Evolutionary conservation across 140 eudicot species (phyloP).

Genomic region (Stevia rebaudiana): DNA sequence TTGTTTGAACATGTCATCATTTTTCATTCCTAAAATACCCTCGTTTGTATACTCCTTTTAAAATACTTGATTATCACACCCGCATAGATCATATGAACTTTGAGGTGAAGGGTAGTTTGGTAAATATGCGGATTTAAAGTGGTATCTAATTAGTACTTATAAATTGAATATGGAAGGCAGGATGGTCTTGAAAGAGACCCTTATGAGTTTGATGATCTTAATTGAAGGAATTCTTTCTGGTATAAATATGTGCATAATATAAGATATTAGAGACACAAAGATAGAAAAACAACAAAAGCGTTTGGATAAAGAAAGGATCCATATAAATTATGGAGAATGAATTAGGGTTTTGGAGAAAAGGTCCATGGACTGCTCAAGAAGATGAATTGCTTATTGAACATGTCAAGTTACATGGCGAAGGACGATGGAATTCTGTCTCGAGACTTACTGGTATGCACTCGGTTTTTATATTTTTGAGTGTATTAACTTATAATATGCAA

Average conservation of each 20-base stretch:
- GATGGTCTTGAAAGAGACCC: conserved; percentile 25
- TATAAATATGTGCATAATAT: conserved; percentile 57
- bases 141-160: too few relatives aligned
- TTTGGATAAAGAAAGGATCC: conserved; percentile 66
- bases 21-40: conserved; percentile 29
- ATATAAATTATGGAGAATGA: conserved; percentile 31
- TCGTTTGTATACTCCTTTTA: background rate
- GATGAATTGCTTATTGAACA: conserved; percentile 62
- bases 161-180: conserved; percentile 23
- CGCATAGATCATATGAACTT: background rate
- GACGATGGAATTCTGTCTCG: conserved; percentile 88
- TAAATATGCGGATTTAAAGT: conserved; percentile 10
- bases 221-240: conserved; percentile 20
- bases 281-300: conserved; percentile 15
- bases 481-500: too few relatives aligned
- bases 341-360: conserved; percentile 63
- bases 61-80: too few relatives aligned
- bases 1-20: conserved; percentile 39
- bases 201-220: conserved; percentile 15
- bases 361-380: conserved; percentile 95
- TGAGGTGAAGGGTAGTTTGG: conserved; percentile 19
- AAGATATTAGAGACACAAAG: conserved; percentile 39
- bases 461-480: background rate
- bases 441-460: conserved; percentile 53
- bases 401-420: conserved; percentile 83